Evolutionary conservation across 495 filamentous ascomycete genomes (phyloP).

Genomic region (Trichoderma orchidacearum): DNA sequence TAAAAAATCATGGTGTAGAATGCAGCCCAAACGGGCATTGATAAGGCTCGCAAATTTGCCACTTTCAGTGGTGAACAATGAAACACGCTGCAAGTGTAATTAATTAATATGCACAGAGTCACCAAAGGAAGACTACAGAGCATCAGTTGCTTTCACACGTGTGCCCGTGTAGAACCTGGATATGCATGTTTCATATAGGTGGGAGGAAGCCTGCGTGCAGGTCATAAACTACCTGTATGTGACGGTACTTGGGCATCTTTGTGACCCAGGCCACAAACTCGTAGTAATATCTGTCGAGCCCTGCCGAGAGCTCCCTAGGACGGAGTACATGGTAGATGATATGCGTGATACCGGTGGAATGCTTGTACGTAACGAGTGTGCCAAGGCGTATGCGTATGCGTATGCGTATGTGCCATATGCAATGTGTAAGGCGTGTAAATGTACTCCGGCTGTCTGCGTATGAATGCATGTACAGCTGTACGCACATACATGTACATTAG

Average conservation of each 20-base stretch:
- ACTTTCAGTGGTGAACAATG: neutral
- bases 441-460: neutral
- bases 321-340: neutral
- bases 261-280: too few relatives aligned
- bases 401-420: neutral
- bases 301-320: too few relatives aligned
- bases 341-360: neutral
- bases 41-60: neutral
- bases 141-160: too few relatives aligned
- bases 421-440: neutral
- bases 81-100: neutral
- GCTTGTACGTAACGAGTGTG: neutral
- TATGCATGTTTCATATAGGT: neutral
- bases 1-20: neutral
- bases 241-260: too few relatives aligned
- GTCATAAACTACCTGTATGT: neutral
- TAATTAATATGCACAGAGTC: too few relatives aligned
- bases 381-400: neutral
- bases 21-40: neutral
- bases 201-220: neutral
- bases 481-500: neutral
- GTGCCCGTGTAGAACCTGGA: too few relatives aligned
- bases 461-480: neutral
- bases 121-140: too few relatives aligned
- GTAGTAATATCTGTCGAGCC: too few relatives aligned